Percentiles rank a stretch among this genome's conserved stretches.
These are phyloP conservation scores for Diospyros lotus DNA, from an alignment of 148 eudicot genomes.

Conservation along the genomic window DNA sequence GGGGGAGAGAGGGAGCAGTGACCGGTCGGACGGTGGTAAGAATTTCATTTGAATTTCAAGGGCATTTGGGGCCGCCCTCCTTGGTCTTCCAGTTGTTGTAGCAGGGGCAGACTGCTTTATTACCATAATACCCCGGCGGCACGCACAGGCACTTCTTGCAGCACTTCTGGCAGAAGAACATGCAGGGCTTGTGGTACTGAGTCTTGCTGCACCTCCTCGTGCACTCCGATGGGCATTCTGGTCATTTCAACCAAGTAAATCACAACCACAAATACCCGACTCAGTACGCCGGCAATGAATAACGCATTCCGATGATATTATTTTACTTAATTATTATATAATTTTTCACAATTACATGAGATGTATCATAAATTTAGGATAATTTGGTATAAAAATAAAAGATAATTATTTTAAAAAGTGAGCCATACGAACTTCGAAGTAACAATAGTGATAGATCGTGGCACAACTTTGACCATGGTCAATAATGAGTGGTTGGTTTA, in stretches of 20 bases:
- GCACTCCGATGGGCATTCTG: constrained; percentile 52
- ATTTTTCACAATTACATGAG: too few relatives aligned
- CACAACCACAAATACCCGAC: too few relatives aligned
- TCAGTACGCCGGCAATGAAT: neutral
- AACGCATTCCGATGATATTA: neutral
- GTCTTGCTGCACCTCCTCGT: constrained; percentile 50
- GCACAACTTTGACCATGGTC: too few relatives aligned
- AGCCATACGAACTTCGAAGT: too few relatives aligned
- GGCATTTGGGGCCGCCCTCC: constrained; percentile 62
- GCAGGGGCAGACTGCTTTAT: constrained; percentile 60
- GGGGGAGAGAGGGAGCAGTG: too few relatives aligned
- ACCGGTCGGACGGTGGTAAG: neutral
- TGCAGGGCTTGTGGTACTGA: constrained; percentile 55
- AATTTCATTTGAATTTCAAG: constrained; percentile 15
- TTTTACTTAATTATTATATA: neutral
- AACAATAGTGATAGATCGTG: too few relatives aligned
- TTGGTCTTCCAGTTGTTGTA: constrained; percentile 70
- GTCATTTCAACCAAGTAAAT: constrained; percentile 14
- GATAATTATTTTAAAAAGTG: too few relatives aligned
- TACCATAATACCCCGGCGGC: constrained; percentile 59
- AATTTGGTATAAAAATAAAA: too few relatives aligned
- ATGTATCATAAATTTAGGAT: too few relatives aligned
- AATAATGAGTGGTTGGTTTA: too few relatives aligned
- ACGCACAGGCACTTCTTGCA: constrained; percentile 54
- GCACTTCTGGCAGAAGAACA: constrained; percentile 52